Conservation (phyloP, 495 filamentous ascomycete species). For the Podospora pseudopauciseta region DNA sequence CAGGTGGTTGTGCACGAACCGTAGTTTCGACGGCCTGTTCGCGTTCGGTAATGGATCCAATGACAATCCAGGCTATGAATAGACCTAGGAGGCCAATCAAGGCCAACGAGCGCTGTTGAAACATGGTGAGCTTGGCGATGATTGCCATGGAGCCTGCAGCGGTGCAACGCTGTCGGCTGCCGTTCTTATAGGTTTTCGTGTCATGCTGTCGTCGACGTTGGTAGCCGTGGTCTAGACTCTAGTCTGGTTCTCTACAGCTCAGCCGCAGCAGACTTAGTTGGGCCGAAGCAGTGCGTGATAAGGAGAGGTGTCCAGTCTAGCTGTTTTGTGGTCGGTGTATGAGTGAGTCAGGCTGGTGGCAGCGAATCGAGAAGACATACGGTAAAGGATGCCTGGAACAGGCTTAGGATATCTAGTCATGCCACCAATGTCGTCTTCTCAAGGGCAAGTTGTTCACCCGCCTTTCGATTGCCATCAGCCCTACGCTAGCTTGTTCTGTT, state of each 20-base stretch:
- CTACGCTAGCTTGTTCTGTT: not conserved
- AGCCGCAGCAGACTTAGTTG: not conserved
- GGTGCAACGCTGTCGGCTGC: not conserved
- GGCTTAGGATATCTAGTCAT: not conserved
- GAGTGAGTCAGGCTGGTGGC: not conserved
- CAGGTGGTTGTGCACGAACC: not conserved
- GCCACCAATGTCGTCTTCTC: not conserved
- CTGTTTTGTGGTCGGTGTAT: not conserved
- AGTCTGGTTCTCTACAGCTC: not conserved
- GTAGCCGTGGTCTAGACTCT: not conserved
- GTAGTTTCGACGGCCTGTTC: not conserved
- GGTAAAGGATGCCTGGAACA: not conserved
- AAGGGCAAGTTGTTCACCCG: too few species aligned
- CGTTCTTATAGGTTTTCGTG: not conserved
- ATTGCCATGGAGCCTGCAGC: not conserved
- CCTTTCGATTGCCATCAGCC: not conserved
- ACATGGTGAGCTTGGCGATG: not conserved
- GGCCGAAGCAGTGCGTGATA: not conserved
- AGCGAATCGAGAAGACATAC: not conserved
- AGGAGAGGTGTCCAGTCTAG: not conserved
- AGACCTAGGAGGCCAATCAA: conserved; percentile 2
- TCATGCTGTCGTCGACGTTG: not conserved
- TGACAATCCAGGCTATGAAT: not conserved
- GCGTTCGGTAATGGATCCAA: not conserved
- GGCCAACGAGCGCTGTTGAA: not conserved